phyloP scores from a whole-genome alignment of 176 grass and related monocot genomes.

The Oryza glaberrima region DNA sequence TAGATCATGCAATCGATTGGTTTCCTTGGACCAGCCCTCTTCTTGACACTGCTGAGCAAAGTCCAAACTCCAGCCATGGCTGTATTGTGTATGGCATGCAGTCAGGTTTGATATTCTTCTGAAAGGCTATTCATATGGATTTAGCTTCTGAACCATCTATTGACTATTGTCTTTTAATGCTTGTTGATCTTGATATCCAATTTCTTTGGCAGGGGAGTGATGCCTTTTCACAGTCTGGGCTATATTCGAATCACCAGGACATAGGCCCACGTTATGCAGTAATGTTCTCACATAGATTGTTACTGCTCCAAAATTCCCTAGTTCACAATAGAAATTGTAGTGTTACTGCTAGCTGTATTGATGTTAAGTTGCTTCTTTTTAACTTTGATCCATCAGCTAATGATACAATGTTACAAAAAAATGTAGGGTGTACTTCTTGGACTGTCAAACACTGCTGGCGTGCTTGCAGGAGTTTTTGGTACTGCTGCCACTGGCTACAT shows the following conservation, averaged over 20 bases:
- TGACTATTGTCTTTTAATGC: not conserved
- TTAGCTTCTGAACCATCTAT: not conserved
- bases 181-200: not conserved
- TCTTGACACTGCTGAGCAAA: constrained; percentile 77
- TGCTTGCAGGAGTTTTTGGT: constrained; percentile 94
- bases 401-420: not conserved
- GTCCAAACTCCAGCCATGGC: constrained; percentile 74
- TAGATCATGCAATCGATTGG: constrained; percentile 99
- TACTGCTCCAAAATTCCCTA: constrained; percentile 15
- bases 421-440: constrained; percentile 84
- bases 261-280: constrained; percentile 96
- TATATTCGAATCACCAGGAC: constrained; percentile 97
- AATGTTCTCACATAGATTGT: constrained; percentile 31
- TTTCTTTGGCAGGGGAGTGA: constrained; percentile 71
- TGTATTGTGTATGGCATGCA: constrained; percentile 94
- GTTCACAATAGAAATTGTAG: constrained; percentile 5
- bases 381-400: constrained; percentile 30
- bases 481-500: constrained; percentile 93
- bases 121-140: constrained; percentile 19
- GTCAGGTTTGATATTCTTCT: constrained; percentile 68
- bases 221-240: constrained; percentile 94
- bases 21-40: constrained; percentile 91
- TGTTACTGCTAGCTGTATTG: not conserved
- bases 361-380: not conserved
- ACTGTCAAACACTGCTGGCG: constrained; percentile 91